Evolutionary conservation across 768 basidiomycete species (phyloP).

Genomic region (Lyophyllum semitale): DNA sequence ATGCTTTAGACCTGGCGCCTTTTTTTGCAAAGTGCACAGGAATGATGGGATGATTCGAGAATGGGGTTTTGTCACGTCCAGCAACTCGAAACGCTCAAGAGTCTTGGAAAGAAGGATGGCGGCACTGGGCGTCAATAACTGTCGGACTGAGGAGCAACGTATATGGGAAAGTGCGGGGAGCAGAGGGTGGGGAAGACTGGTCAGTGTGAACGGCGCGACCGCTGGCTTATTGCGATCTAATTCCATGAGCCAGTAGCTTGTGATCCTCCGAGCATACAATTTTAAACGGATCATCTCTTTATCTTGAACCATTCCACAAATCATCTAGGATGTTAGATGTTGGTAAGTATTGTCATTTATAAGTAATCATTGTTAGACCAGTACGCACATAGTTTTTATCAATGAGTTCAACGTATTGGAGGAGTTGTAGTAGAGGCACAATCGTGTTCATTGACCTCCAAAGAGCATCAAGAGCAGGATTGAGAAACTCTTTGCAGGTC

Average conservation of each 20-base stretch:
- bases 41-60: neutral
- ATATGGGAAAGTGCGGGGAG: neutral
- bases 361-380: neutral
- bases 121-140: neutral
- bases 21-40: neutral
- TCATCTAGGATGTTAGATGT: neutral
- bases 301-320: neutral
- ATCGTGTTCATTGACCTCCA: too few species aligned
- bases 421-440: too few species aligned
- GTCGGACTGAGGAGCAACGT: neutral
- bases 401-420: too few species aligned
- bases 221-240: neutral
- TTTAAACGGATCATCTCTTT: neutral
- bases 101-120: neutral
- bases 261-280: neutral
- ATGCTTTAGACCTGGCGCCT: neutral
- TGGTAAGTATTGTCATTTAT: neutral
- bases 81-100: neutral
- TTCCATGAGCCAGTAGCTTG: neutral
- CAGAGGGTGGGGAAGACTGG: neutral
- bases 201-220: neutral
- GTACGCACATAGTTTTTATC: too few species aligned
- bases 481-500: too few species aligned
- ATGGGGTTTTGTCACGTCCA: neutral
- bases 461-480: too few species aligned